phyloP scores from a whole-genome alignment of 2,329 filamentous ascomycete species.

The Exophiala dermatitidis region DNA sequence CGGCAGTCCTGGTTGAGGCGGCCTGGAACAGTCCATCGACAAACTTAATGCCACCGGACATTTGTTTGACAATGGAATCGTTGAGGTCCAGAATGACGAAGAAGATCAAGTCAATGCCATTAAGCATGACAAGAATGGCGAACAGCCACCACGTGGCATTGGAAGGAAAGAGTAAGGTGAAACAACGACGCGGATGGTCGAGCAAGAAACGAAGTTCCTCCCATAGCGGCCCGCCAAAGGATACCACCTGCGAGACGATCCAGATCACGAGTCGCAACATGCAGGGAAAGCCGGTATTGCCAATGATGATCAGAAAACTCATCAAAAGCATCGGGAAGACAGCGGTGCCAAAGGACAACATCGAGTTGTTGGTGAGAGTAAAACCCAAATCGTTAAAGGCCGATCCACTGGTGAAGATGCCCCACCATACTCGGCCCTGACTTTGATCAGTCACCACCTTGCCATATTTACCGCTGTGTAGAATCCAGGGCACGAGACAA shows the following conservation, averaged over 20 bases:
- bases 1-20: constrained; percentile 79
- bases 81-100: constrained; percentile 90
- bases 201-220: constrained; percentile 87
- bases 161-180: constrained; percentile 86
- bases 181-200: constrained; percentile 91
- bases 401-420: constrained; percentile 77
- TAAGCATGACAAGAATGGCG: constrained; percentile 72
- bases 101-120: constrained; percentile 77
- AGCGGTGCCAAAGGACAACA: constrained; percentile 52
- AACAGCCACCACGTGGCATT: constrained; percentile 95
- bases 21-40: constrained; percentile 88
- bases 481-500: constrained; percentile 73
- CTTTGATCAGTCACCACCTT: constrained; percentile 55
- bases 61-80: constrained; percentile 56
- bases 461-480: constrained; percentile 56
- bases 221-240: constrained; percentile 63
- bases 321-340: constrained; percentile 36
- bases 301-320: constrained; percentile 36
- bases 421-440: constrained; percentile 75
- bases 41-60: constrained; percentile 68
- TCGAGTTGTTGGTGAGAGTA: constrained; percentile 85
- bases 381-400: constrained; percentile 95
- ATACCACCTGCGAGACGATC: constrained; percentile 61
- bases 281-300: constrained; percentile 47
- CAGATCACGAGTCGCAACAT: constrained; percentile 77